phyloP scores from a whole-genome alignment of 2,329 filamentous ascomycete species.

The Byssoonygena ceratinophila region DNA sequence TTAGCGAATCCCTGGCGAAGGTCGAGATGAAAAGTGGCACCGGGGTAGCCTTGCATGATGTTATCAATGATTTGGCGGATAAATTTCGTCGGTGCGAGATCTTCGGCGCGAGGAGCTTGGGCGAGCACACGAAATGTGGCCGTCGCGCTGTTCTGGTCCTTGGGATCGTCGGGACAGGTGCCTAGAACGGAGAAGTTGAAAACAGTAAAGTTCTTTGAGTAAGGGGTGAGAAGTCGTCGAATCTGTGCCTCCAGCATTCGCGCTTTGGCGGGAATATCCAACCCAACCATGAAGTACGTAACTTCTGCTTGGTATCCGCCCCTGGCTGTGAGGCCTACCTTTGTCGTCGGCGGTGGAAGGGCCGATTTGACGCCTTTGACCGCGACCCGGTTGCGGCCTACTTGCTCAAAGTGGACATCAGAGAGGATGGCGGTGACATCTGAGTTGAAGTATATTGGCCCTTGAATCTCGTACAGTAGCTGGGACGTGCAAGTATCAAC shows the following conservation, averaged over 20 bases:
- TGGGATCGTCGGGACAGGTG: conserved; percentile 25
- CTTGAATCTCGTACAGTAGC: conserved; percentile 46
- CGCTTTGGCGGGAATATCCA: conserved; percentile 39
- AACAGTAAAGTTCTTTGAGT: conserved; percentile 25
- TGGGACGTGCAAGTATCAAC: conserved; percentile 45
- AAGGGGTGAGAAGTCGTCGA: conserved; percentile 30
- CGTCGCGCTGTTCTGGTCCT: conserved; percentile 36
- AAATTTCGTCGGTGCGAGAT: conserved; percentile 27
- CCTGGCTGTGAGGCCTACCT: conserved; percentile 39
- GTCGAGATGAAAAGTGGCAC: conserved; percentile 29
- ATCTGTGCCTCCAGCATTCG: conserved; percentile 39
- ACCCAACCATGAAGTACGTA: conserved; percentile 37
- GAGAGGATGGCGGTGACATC: conserved; percentile 46
- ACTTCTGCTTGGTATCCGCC: conserved; percentile 41
- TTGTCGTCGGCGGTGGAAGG: conserved; percentile 42
- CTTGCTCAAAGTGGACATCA: conserved; percentile 44
- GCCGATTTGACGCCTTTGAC: conserved; percentile 38
- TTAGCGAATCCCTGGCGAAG: conserved; percentile 28
- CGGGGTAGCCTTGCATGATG: conserved; percentile 35
- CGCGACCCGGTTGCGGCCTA: conserved; percentile 41
- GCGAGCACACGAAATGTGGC: conserved; percentile 36
- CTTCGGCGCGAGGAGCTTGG: conserved; percentile 36
- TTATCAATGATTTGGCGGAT: conserved; percentile 30
- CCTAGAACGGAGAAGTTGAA: conserved; percentile 28
- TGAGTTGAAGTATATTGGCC: conserved; percentile 48